Evolutionary conservation across 805 yeast genomes (phyloP), one percentile per base, ranked within the genome.

Genomic region (Cyberlindnera mississippiensis): DNA sequence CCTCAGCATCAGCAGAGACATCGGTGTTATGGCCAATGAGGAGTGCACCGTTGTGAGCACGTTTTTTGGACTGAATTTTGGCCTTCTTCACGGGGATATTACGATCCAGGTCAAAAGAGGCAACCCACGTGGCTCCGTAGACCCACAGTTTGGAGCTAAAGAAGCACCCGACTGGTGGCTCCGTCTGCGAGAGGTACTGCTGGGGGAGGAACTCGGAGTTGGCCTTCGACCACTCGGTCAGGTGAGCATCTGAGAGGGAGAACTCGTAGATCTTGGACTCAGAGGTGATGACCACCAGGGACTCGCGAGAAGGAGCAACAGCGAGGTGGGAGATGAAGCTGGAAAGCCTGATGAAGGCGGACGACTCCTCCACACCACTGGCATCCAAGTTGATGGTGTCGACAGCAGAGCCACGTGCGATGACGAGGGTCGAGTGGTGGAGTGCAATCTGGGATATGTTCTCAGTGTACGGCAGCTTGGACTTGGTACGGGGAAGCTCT

Each of bases 81-180:
- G 57, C 48, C 13, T 51, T 59, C 28, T 49, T 60, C 40, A 72
- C 61, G 12, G 86, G 83, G 38, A 80, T 61, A 54, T 82, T 76
- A 40, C 70, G 58, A 8, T 72, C 60, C 49, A 85, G 63, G 60
- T 91, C 91, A 37, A 91, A 73, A 59, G 75, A 85, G 4, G 83
- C 75, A 13, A 90, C 51, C 95, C 96, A 91, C 38, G 76, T 76
- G 16, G 85, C 72, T 2, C 96, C 95, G 76, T 86, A 89, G n/a
- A 88, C 63, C 96, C 96, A 91, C 13, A 84, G 66, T 42, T 76
- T 70, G 27, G 65, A 55, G 2, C 63, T 50, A 13, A 60, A 56
- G 56, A 85, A 86, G 11, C 85, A 61, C 13, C 96, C 96, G 45
- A 76, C 72, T 41, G 95, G 81, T 52, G 82, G 80, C 43, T 85